Evolutionary conservation across 2,329 filamentous ascomycete genomes (phyloP).

Genomic region (Tolypocladium ophioglossoides): DNA sequence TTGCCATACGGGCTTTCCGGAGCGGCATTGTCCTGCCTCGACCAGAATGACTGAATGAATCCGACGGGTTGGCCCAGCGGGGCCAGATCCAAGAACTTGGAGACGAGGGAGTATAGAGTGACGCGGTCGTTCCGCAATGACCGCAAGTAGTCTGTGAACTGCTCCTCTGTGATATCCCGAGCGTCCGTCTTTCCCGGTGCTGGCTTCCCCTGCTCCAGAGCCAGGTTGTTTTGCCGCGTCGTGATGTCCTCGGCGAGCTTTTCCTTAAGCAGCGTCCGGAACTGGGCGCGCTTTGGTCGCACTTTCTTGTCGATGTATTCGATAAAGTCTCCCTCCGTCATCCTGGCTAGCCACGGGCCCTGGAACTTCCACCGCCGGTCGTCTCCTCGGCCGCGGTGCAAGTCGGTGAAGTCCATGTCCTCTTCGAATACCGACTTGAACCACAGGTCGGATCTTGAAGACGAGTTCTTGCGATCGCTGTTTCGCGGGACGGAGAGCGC

Average conservation of each 20-base stretch:
- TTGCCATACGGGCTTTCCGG: constrained; percentile 35
- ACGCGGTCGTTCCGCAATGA: constrained; percentile 39
- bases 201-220: constrained; percentile 26
- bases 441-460: constrained; percentile 12
- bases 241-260: constrained; percentile 37
- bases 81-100: constrained; percentile 52
- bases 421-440: constrained; percentile 50
- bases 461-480: constrained; percentile 7
- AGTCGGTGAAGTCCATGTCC: constrained; percentile 40
- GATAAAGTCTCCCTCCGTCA: constrained; percentile 50
- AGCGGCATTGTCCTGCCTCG: constrained; percentile 12
- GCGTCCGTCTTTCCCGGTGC: constrained; percentile 16
- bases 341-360: constrained; percentile 55
- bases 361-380: constrained; percentile 54
- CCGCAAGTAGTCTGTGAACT: constrained; percentile 42
- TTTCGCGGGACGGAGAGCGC: constrained; percentile 48
- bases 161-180: constrained; percentile 34
- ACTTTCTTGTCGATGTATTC: constrained; percentile 44
- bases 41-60: constrained; percentile 14
- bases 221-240: constrained; percentile 21
- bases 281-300: constrained; percentile 40
- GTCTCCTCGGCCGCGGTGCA: constrained; percentile 22
- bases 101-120: constrained; percentile 42
- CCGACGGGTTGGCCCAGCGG: constrained; percentile 30
- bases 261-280: constrained; percentile 41